phyloP scores from a whole-genome alignment of 768 basidiomycete genomes.

The Termitomyces sp. region DNA sequence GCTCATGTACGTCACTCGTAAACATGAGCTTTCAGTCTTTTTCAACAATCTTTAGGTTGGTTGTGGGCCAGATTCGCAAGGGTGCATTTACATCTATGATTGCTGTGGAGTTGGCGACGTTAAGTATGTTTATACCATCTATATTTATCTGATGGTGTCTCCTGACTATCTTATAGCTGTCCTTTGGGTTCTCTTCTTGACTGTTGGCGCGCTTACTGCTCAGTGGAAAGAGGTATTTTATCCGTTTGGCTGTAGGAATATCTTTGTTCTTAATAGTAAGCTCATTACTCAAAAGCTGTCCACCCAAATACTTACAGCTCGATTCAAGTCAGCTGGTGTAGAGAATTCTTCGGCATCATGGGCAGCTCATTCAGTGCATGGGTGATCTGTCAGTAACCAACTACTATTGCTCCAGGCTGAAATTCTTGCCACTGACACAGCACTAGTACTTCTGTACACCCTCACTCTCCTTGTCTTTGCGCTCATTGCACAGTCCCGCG shows the following conservation, averaged over 20 bases:
- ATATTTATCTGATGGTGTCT: no score
- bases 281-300: not conserved
- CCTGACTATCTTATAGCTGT: constrained; percentile 3
- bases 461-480: constrained; percentile 7
- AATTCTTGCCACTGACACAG: not conserved
- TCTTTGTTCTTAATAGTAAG: not conserved
- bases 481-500: constrained; percentile 7
- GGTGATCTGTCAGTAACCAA: constrained; percentile 8
- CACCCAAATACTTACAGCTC: not conserved
- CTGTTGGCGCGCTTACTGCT: constrained; percentile 7
- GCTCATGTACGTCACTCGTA: constrained; percentile 4
- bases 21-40: not conserved
- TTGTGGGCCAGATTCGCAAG: constrained; percentile 8
- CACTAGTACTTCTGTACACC: constrained; percentile 10
- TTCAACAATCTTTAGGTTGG: constrained; percentile 2
- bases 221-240: not conserved
- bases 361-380: constrained; percentile 11
- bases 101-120: constrained; percentile 6
- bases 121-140: constrained; percentile 4
- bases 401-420: not conserved
- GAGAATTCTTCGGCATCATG: constrained; percentile 10
- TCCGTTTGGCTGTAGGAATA: constrained; percentile 8
- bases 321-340: constrained; percentile 8
- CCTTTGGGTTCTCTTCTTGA: constrained; percentile 11
- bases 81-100: constrained; percentile 12